Evolutionary conservation across 1,284 basidiomycete species (phyloP), one percentile per base, ranked within the genome.

Genomic region (Cerrena zonata): DNA sequence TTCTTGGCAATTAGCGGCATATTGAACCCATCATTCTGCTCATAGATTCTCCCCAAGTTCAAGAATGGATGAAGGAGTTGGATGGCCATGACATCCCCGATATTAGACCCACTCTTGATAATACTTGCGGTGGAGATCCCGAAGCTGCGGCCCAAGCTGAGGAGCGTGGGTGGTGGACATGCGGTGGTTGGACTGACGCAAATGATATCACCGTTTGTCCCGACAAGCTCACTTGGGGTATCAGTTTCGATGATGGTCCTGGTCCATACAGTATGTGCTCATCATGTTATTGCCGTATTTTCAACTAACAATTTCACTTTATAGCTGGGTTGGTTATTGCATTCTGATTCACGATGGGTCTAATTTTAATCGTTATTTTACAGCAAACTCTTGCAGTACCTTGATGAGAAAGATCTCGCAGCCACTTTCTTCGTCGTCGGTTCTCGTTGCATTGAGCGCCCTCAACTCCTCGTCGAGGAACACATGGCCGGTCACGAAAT

Each of bases 341-440:
- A 12, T 47, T 53, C 66, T 22, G 30, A 56, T 60, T 43, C 53
- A 66, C 51, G 63, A n/a, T 41, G 37, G 22, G 27, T 51, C 11
- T 37, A 21, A 44, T 22, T 4, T 51, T 59, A 44, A 61, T 40
- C 43, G 45, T 30, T 39, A 27, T 47, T 38, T 50, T 52, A 36
- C 50, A 84, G 80, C 57, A 76, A 79, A 52, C 70, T 93, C 13
- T 77, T 94, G 38, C 69, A 83, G 49, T 92, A 78, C 64, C 73
- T 97, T 48, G 65, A 76, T 45, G 65, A 80, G 57, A 76, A 89
- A 64, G 68, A 84, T 50, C 63, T 95, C 58, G 75, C 71, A 21
- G 81, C 92, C 4, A 96, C 94, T 2, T 96, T 97, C 77, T 97
- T 95, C 72, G 83, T 92, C 44, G 86, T 96, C 19, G 93, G 93